Percentiles rank a stretch among this genome's conserved stretches.
phyloP scores from a whole-genome alignment of 163 green algal genomes.

The Chloroidium sp. region DNA sequence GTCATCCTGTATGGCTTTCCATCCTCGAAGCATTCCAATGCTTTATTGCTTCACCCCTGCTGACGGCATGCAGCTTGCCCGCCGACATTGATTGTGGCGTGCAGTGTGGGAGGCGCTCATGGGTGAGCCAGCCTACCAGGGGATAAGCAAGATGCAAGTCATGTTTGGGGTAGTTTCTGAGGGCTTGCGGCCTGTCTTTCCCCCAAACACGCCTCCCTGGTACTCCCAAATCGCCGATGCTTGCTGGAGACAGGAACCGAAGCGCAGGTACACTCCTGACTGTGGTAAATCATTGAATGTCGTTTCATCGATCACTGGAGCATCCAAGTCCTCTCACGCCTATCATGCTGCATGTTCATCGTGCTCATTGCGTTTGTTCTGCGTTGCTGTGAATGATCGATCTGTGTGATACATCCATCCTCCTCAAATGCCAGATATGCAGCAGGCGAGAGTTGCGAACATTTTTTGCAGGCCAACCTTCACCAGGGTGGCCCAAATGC shows the following conservation, averaged over 20 bases:
- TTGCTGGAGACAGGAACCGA: constrained; percentile 15
- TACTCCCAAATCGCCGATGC: constrained; percentile 16
- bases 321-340: too few relatives aligned
- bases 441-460: not conserved
- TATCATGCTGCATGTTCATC: too few relatives aligned
- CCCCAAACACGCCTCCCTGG: constrained; percentile 30
- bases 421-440: too few relatives aligned
- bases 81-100: not conserved
- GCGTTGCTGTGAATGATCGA: too few relatives aligned
- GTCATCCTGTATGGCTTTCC: too few relatives aligned
- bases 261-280: constrained; percentile 5
- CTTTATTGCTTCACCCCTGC: not conserved
- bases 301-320: too few relatives aligned
- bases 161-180: constrained; percentile 46
- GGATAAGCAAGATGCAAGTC: constrained; percentile 29
- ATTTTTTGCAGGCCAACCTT: not conserved
- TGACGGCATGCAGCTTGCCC: not conserved
- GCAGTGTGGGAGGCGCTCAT: constrained; percentile 50
- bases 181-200: constrained; percentile 46
- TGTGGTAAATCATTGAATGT: too few relatives aligned
- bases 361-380: too few relatives aligned
- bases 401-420: too few relatives aligned
- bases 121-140: constrained; percentile 21
- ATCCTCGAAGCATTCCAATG: not conserved
- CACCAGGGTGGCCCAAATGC: not conserved